Evolutionary conservation across 495 filamentous ascomycete species (phyloP).

Genomic region (Parachaetomium inaequale): DNA sequence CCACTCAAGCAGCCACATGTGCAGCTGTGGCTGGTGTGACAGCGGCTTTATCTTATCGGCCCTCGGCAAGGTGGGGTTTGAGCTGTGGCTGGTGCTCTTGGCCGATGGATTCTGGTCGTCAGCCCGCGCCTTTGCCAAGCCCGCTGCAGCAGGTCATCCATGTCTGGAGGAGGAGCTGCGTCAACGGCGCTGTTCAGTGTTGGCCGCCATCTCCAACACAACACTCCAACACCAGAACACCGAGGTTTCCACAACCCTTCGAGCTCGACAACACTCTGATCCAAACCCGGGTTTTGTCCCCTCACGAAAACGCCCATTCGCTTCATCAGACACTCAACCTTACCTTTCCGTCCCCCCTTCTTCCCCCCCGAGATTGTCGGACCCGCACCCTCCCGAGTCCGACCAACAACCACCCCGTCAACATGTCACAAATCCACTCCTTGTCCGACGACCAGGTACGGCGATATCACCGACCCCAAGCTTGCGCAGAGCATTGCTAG

Average conservation of each 20-base stretch:
- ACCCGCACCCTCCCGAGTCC: constrained; percentile 8
- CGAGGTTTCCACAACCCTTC: background rate
- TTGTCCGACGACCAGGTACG: constrained; percentile 94
- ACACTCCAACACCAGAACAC: constrained; percentile 3
- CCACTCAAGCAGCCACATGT: background rate
- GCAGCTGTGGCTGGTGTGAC: background rate
- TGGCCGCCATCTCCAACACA: constrained; percentile 19
- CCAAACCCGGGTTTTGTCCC: background rate
- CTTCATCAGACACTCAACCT: background rate
- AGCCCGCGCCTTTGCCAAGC: constrained; percentile 20
- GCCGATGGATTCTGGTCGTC: background rate
- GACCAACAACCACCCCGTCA: constrained; percentile 38
- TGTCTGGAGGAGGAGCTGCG: constrained; percentile 18
- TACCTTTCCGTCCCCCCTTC: background rate
- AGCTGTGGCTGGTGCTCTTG: constrained; percentile 7
- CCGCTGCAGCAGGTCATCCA: constrained; percentile 16
- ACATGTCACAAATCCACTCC: constrained; percentile 88
- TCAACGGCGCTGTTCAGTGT: constrained; percentile 27
- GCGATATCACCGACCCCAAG: constrained; percentile 14
- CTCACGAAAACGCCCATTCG: background rate
- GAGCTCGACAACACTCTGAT: background rate
- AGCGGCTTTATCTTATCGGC: constrained; percentile 2
- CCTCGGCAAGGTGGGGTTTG: background rate
- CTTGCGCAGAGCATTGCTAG: background rate
- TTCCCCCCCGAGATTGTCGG: constrained; percentile 15